Conservation (phyloP, 257 asterid genomes). For the Solanum arcanum region DNA sequence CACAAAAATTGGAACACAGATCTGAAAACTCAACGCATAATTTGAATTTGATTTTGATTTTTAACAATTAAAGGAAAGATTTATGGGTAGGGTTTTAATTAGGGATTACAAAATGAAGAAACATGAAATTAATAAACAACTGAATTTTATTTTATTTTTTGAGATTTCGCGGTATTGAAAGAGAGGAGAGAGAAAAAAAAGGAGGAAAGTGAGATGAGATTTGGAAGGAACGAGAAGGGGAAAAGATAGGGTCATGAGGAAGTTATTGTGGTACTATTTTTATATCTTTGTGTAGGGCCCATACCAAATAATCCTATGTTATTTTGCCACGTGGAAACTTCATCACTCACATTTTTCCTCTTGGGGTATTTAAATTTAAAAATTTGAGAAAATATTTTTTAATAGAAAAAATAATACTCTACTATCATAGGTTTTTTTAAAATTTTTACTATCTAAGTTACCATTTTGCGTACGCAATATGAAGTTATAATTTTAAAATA, state of each 20-base stretch:
- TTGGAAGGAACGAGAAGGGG: slow-evolving; percentile 31
- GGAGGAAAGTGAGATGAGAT: slow-evolving; percentile 5
- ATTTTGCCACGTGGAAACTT: slow-evolving; percentile 22
- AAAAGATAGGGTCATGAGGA: slow-evolving; percentile 15
- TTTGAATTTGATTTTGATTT: neutral
- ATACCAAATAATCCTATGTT: slow-evolving; percentile 20
- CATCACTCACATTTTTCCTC: neutral
- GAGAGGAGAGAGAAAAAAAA: slow-evolving; percentile 2
- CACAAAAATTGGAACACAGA: slow-evolving; percentile 19
- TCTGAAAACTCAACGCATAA: slow-evolving; percentile 18
- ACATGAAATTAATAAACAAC: slow-evolving; percentile 35
- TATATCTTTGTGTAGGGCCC: slow-evolving; percentile 24
- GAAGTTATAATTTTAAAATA: neutral
- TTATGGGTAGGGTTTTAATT: slow-evolving; percentile 30
- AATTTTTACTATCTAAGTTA: neutral
- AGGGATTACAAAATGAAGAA: neutral
- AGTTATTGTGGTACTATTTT: slow-evolving; percentile 7
- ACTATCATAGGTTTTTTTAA: neutral
- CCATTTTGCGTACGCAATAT: neutral
- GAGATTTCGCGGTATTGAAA: slow-evolving; percentile 30
- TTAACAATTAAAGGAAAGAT: neutral
- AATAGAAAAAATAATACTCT: neutral
- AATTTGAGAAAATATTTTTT: neutral
- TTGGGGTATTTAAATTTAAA: neutral
- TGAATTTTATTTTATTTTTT: neutral